These are phyloP conservation scores for Blastobotrys ciferrii DNA, from an alignment of 1,139 yeast genomes.

Conservation along the genomic window DNA sequence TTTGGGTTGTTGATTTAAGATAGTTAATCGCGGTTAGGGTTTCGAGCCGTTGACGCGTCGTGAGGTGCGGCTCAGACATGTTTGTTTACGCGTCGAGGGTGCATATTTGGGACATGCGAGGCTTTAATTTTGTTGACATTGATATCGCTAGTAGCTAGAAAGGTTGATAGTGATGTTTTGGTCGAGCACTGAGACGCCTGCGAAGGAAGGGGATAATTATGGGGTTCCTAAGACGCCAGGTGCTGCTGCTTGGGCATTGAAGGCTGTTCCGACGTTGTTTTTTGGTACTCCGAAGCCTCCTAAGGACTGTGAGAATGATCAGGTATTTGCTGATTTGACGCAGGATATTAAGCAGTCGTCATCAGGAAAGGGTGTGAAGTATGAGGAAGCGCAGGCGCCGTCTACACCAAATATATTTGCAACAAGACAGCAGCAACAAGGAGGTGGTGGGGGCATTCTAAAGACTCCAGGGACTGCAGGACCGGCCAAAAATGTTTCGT, in stretches of 20 bases:
- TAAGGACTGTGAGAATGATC: slow-evolving; percentile 18
- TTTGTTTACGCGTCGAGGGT: background rate
- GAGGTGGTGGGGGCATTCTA: slow-evolving; percentile 28
- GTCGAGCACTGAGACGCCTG: slow-evolving; percentile 2
- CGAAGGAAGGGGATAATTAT: slow-evolving; percentile 10
- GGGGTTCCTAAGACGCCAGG: slow-evolving; percentile 27
- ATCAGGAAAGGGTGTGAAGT: background rate
- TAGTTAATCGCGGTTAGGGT: no score
- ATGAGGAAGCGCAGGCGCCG: slow-evolving; percentile 5
- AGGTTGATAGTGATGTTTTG: background rate
- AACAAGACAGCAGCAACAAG: slow-evolving; percentile 4
- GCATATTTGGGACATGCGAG: background rate
- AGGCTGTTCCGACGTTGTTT: slow-evolving; percentile 24
- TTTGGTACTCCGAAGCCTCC: slow-evolving; percentile 25
- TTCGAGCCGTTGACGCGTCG: background rate
- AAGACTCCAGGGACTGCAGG: slow-evolving; percentile 29
- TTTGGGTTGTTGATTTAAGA: no score
- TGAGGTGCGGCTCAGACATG: background rate
- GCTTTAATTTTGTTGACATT: background rate
- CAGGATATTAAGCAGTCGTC: slow-evolving; percentile 13
- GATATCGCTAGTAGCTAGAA: background rate
- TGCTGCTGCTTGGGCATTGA: slow-evolving; percentile 24
- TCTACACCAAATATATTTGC: slow-evolving; percentile 11
- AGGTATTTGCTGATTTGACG: slow-evolving; percentile 19
- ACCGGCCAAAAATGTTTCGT: slow-evolving; percentile 26